These are phyloP conservation scores for Spathaspora arborariae DNA, from an alignment of 805 yeast genomes.

Conservation along the genomic window DNA sequence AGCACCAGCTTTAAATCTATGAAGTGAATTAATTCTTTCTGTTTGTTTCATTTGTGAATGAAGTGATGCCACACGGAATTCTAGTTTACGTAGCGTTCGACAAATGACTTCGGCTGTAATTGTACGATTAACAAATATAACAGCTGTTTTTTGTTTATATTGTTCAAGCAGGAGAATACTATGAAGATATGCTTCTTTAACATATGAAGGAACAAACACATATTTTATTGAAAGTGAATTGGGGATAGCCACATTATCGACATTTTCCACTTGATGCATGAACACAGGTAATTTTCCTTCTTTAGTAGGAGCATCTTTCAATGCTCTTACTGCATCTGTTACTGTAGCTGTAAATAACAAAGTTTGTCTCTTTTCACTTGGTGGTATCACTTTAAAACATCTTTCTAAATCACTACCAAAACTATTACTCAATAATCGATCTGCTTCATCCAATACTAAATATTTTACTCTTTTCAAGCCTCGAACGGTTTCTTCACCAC, in stretches of 20 bases:
- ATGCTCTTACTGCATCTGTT: slow-evolving; percentile 82
- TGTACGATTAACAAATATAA: slow-evolving; percentile 89
- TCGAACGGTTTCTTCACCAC: slow-evolving; percentile 82
- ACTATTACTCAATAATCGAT: slow-evolving; percentile 78
- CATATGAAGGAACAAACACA: slow-evolving; percentile 78
- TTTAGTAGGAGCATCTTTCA: slow-evolving; percentile 61
- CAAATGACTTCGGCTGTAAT: slow-evolving; percentile 83
- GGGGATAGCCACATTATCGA: slow-evolving; percentile 80
- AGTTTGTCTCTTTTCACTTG: slow-evolving; percentile 74
- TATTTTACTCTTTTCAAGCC: slow-evolving; percentile 77
- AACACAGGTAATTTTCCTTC: slow-evolving; percentile 55
- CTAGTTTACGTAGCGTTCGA: slow-evolving; percentile 69
- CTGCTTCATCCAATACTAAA: slow-evolving; percentile 94
- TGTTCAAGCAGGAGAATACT: slow-evolving; percentile 60
- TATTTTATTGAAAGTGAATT: slow-evolving; percentile 61
- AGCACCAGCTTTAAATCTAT: slow-evolving; percentile 90
- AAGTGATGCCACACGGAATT: slow-evolving; percentile 78
- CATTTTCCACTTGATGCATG: slow-evolving; percentile 70
- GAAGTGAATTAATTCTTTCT: slow-evolving; percentile 88
- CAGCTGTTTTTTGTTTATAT: slow-evolving; percentile 64
- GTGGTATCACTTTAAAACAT: slow-evolving; percentile 72
- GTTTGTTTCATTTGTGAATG: slow-evolving; percentile 94
- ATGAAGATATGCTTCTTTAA: slow-evolving; percentile 84
- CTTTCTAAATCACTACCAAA: slow-evolving; percentile 74
- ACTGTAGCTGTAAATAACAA: slow-evolving; percentile 92